Base-by-base conservation (phyloP, 306 rosid species). In the Nissolia schottii region DNA sequence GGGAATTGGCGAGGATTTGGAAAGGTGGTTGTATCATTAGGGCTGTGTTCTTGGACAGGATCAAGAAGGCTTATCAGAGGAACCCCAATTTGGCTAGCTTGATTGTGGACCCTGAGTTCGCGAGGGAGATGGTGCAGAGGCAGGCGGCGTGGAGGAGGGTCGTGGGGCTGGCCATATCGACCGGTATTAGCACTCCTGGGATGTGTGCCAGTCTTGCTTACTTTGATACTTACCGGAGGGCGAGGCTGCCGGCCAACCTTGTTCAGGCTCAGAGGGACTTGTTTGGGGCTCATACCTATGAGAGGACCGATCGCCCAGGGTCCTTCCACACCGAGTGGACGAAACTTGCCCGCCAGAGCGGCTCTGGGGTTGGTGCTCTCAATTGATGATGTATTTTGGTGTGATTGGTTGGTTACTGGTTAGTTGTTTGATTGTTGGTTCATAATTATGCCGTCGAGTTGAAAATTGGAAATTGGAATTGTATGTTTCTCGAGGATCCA, bases 151-250 rank as follows among this genome's bases (percentile, higher is more conserved):
- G 98, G 98, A 87, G 94, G 63, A 89, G 97, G 68, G 97, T 93
- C 22, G 98, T 93, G 1, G 94, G 98, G 45, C 68, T 90, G 78
- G 97, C 98, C 0, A 84, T 93, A 14, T 79, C 96, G 0, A 85
- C 94, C 0, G 98, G 98, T 67, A 90, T 93, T 50, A 90, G 98
- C 77, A 93, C 98, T 0, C 98, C 97, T 0, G 96, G 98, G 6
- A 93, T 93, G 98, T 93, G 98, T 57, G 98, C 98, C 1, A 93
- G 98, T 75, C 91, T 93, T 51, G 82, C 97, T 3, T 93, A 93
- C 71, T 90, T 93, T 18, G 98, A 93, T 43, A 93, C 98, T 0
- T 93, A 93, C 22, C 74, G 96, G 77, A 83, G 94, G 13, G 91
- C 96, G 0, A 83, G 94, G 82, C 92, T 93, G 45, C 98, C 98